Base-by-base conservation (phyloP, 352 stramenopile genomes). In the Phytophthora cajani region DNA sequence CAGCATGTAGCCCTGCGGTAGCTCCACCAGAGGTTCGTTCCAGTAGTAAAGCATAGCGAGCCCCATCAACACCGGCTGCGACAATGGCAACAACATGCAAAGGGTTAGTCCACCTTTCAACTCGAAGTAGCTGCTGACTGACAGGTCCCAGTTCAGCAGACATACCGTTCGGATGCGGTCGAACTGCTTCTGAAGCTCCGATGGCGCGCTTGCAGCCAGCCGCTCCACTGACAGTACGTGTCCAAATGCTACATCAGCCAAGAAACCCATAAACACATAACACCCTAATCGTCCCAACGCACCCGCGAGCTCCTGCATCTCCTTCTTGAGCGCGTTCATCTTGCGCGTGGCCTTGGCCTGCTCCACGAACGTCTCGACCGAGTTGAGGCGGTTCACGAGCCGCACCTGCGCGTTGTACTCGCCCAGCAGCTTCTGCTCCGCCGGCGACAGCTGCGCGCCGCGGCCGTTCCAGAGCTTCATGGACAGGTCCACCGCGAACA, bases 331-430 rank as follows among this genome's bases (percentile, higher is more conserved):
- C 17, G 77, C 66, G 68, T 96, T 96, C 88, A 96, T 94, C 74
- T 89, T 85, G 57, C 88, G 87, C 36, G 88, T 91, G 23, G 88
- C 82, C 73, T 94, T 96, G 62, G 88, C 90, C 68, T 96, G 88
- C 69, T 94, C 88, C 53, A 96, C 88, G 57, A 96, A 96, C 64
- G 85, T 96, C 74, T 96, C 85, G 62, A 96, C 87, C 64, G 87
- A 94, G 75, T 94, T 94, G 59, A 96, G 85, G 59, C 82, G 80
- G 64, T 93, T 93, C 21, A 93, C 88, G 44, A 95, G 75, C 30
- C 74, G 77, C 62, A 95, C 84, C 65, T 95, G 88, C 42, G 81
- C 80, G 56, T 95, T 95, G 74, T 93, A 95, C 61, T 87, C 66
- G 44, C 62, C 66, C 53, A 95, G 58, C 51, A 93, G 72, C 73